Evolutionary conservation across 345 rosid species (phyloP).

Genomic region (Hevea brasiliensis): DNA sequence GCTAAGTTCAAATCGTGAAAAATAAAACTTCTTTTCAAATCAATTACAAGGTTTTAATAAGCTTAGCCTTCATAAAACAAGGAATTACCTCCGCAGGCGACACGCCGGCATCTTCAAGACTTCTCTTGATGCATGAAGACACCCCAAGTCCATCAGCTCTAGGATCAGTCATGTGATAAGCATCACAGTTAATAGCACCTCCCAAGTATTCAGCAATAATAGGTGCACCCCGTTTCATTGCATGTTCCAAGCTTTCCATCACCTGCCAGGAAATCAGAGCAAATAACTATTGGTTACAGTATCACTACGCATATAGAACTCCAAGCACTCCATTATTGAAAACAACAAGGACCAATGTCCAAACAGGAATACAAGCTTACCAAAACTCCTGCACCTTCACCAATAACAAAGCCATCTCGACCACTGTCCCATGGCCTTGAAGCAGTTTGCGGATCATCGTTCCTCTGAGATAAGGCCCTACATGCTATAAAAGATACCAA

Average conservation of each 20-base stretch:
- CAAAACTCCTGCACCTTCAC: constrained; percentile 97
- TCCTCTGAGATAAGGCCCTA: constrained; percentile 95
- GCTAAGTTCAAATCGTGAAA: too few relatives aligned
- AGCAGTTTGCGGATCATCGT: constrained; percentile 96
- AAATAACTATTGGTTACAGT: not conserved
- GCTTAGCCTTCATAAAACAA: not conserved
- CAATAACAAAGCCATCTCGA: constrained; percentile 97
- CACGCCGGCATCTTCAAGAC: constrained; percentile 98
- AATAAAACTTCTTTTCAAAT: too few relatives aligned
- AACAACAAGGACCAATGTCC: constrained; percentile 1
- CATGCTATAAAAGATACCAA: constrained; percentile 98
- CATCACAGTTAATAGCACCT: constrained; percentile 98
- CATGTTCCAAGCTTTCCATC: constrained; percentile 99
- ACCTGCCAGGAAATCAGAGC: constrained; percentile 46
- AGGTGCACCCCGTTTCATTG: constrained; percentile 92
- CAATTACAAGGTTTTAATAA: too few relatives aligned
- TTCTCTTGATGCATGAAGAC: constrained; percentile 88
- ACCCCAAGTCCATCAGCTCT: constrained; percentile 99
- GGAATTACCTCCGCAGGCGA: constrained; percentile 83
- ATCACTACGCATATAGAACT: not conserved
- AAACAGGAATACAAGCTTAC: constrained; percentile 48
- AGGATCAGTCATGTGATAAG: constrained; percentile 98
- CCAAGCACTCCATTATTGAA: constrained; percentile 3
- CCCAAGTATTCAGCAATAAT: constrained; percentile 95
- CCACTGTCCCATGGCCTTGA: constrained; percentile 98